These are phyloP conservation scores for Sporisorium iseilematis-ciliati DNA, from an alignment of 1,284 basidiomycete species.

Conservation along the genomic window DNA sequence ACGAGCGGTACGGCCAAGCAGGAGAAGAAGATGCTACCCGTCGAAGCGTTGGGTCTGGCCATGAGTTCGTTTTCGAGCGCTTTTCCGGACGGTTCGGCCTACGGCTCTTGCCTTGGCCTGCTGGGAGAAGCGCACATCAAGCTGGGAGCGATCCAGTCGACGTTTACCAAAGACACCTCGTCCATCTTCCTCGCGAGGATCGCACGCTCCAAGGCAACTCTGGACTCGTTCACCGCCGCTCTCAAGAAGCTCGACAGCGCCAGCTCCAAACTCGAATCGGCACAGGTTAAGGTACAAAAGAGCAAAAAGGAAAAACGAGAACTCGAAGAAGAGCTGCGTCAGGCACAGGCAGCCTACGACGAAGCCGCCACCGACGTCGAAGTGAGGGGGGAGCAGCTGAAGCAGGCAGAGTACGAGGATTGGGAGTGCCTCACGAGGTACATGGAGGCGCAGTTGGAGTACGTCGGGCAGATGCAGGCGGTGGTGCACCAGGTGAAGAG, in stretches of 20 bases:
- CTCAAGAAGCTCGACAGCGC: constrained; percentile 56
- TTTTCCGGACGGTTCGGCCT: constrained; percentile 29
- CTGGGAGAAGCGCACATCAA: constrained; percentile 47
- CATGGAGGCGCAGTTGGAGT: constrained; percentile 58
- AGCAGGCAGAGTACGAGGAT: constrained; percentile 56
- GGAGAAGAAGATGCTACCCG: constrained; percentile 43
- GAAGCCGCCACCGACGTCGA: constrained; percentile 60
- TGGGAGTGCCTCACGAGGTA: constrained; percentile 51
- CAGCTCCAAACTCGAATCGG: constrained; percentile 47
- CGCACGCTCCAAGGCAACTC: constrained; percentile 44
- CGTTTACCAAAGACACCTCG: constrained; percentile 49
- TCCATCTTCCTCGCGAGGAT: constrained; percentile 51
- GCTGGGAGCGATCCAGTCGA: constrained; percentile 39
- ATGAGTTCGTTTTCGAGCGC: constrained; percentile 38
- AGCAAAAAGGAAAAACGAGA: constrained; percentile 64
- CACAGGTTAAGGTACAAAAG: constrained; percentile 59
- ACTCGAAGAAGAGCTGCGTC: constrained; percentile 59
- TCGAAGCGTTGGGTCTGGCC: constrained; percentile 50
- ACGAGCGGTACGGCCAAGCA: constrained; percentile 24
- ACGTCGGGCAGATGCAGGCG: constrained; percentile 49
- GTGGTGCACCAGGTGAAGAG: constrained; percentile 56
- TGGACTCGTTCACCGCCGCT: constrained; percentile 45
- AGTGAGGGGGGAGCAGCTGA: constrained; percentile 47
- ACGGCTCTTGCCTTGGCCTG: constrained; percentile 35
- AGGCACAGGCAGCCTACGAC: constrained; percentile 59